Base-by-base conservation (phyloP, 805 yeast species). In the Zygosaccharomyces bisporus region DNA sequence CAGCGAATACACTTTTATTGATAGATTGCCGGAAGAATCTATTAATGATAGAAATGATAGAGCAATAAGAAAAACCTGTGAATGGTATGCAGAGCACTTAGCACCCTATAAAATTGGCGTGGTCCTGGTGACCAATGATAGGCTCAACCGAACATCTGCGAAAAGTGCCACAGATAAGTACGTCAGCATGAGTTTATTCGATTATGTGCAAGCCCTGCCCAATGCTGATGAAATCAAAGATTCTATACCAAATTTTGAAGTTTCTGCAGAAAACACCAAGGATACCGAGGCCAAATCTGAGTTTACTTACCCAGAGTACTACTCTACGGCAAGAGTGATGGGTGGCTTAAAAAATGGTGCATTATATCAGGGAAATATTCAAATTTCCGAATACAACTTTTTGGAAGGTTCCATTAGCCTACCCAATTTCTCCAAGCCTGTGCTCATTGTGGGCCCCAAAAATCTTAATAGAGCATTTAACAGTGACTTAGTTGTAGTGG, bases 11-110 rank as follows among this genome's bases (percentile, higher is more conserved):
- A 87, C 97, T 0, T 85, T 72, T 61, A 72, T 81, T 4, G 71
- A 71, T 23, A 77, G 97, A 57, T 42, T 58, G 23, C 70, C 70
- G 30, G 77, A 78, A 40, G 97, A 93, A 65, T 59, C 83, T 8
- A 82, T 86, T 51, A 88, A 91, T 59, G 98, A 91, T 64, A 75
- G 91, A 61, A 91, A 91, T 58, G 98, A 91, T 64, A 71, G 96
- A 52, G 88, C 96, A 20, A 89, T 93, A 37, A 75, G 97, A 62
- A 74, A 73, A 45, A 78, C 85, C 16, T 81, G 86, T 19, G 60
- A 73, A 33, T 93, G 89, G 85, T 93, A 80, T 63, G 65, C 75
- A 16, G 54, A 66, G 10, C 99, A 93, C 68, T 67, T 93, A 43
- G 53, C 63, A 60, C 48, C 53, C 1, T 45, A 57, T 1, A 64